Evolutionary conservation across 805 yeast genomes (phyloP), one percentile per base, ranked within the genome.

Genomic region (Komagataella kurtzmanii): DNA sequence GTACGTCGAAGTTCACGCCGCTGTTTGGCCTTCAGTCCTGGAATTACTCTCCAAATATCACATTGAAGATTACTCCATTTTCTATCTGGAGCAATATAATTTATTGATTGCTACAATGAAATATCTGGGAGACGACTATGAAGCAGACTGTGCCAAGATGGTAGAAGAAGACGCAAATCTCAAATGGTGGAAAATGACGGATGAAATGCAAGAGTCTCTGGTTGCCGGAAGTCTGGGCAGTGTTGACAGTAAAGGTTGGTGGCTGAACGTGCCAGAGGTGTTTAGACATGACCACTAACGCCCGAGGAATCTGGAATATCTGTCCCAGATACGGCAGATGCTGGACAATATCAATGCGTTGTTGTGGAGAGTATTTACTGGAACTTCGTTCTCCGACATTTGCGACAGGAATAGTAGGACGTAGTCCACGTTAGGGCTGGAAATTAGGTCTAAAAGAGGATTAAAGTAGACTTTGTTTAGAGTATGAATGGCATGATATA

Each of bases 151-250:
- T 1, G 66, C 64, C 50, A 57, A 56, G 6, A 67, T 67, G 57
- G 54, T 70, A 48, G 49, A 52, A 6, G 72, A 70, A 47, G 65
- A 64, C 23, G 71, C 63, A 2, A 70, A 70, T 55, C 64, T 61
- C 47, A 62, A 66, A 44, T 70, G 74, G 74, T 70, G 74, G 74
- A 55, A 54, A 47, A 57, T 65, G 60, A 68, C 72, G 10, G 74
- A 70, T 53, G 57, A 55, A 17, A 65, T 70, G 71, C 74, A 70
- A 56, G 67, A 65, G 52, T 60, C 70, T 3, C 52, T 70, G 51
- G 62, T 67, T 30, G 67, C 64, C 36, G 72, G 70, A 1, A 59
- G 68, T 6, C 59, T 66, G 4, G 73, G 73, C 1, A 61, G 67
- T 46, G 60, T 65, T 45, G 74, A 70, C 52, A 54, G 55, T 23